phyloP scores from a whole-genome alignment of 495 filamentous ascomycete species.

The Aspergillus coremiiformis region DNA sequence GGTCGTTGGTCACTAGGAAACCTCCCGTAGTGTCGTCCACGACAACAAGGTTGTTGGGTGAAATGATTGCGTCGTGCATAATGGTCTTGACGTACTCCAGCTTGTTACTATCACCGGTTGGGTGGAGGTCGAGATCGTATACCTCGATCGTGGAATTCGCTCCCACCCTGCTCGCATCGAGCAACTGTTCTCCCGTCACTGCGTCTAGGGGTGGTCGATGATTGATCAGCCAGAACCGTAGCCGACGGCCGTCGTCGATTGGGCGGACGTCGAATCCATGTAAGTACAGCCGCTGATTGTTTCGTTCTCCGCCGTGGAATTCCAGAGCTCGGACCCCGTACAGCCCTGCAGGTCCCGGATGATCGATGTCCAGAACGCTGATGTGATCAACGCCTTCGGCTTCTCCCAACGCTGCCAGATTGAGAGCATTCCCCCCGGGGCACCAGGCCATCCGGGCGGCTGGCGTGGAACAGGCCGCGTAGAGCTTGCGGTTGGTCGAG shows the following conservation, averaged over 20 bases:
- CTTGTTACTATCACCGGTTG: too few species aligned
- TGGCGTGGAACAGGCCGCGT: constrained; percentile 22
- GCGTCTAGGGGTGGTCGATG: constrained; percentile 30
- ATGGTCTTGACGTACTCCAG: constrained; percentile 28
- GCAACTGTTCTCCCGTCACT: constrained; percentile 19
- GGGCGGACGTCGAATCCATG: constrained; percentile 25
- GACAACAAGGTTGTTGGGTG: constrained; percentile 30
- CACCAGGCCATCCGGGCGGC: constrained; percentile 12
- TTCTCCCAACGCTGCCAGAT: constrained; percentile 16
- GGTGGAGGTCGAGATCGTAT: constrained; percentile 16
- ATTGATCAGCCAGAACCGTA: constrained; percentile 34
- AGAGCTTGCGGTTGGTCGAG: constrained; percentile 24
- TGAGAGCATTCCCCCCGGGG: constrained; percentile 10
- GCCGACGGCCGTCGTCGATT: constrained; percentile 2
- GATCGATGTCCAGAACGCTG: constrained; percentile 28
- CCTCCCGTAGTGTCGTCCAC: constrained; percentile 19
- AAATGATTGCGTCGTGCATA: constrained; percentile 19
- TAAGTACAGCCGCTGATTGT: constrained; percentile 25
- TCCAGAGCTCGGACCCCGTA: constrained; percentile 18
- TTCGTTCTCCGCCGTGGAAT: background rate
- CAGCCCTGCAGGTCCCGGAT: constrained; percentile 14
- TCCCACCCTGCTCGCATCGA: constrained; percentile 22
- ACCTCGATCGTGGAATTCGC: constrained; percentile 36
- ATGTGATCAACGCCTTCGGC: constrained; percentile 19
- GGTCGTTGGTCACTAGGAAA: constrained; percentile 31